Evolutionary conservation across 352 stramenopile species (phyloP), one percentile per base, ranked within the genome.

Genomic region (Phytophthora pistaciae): DNA sequence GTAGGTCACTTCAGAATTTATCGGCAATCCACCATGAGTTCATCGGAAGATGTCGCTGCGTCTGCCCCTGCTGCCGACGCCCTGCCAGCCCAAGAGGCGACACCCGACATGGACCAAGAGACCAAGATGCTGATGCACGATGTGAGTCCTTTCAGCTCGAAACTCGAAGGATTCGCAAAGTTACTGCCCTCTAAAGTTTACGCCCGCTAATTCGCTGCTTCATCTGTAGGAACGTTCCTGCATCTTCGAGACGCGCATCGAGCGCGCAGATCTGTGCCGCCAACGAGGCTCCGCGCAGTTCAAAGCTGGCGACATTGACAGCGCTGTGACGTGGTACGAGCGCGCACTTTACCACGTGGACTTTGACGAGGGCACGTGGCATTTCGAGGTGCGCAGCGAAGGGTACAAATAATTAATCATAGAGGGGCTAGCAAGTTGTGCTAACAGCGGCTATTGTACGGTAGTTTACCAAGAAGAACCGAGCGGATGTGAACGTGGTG

Each of bases 291-390:
- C 86, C 0, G 66, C 56, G 14, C 68, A 81, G 8, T 93, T 92
- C 48, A 91, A 91, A 56, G 36, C 50, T 27, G 83, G 87, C 27
- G 60, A 93, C 53, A n/a, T 83, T 11, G 36, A 56, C 1, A 57
- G 71, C 7, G 89, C 89, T 2, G 59, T 94, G 50, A 50, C 80
- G 50, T 96, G 83, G 84, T 96, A 95, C 74, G 69, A 93, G 56
- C 89, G 89, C 27, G 87, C 87, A 48, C 70, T 95, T 5, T 91
- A 82, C 59, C 89, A 96, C 64, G 85, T 29, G 48, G 18, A 18
- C 42, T 96, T 96, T 75, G 89, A 95, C 58, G 87, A 96, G 68
- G 89, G 82, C 74, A 93, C 87, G 60, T 96, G 87, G 87, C 73
- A 90, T 58, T 96, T 96, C 64, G 89, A 96, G 83, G 84, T 93